Percentiles rank a stretch among this genome's conserved stretches.
Conservation (phyloP, 106 monocot genomes). For the Apostasia shenzhenica region DNA sequence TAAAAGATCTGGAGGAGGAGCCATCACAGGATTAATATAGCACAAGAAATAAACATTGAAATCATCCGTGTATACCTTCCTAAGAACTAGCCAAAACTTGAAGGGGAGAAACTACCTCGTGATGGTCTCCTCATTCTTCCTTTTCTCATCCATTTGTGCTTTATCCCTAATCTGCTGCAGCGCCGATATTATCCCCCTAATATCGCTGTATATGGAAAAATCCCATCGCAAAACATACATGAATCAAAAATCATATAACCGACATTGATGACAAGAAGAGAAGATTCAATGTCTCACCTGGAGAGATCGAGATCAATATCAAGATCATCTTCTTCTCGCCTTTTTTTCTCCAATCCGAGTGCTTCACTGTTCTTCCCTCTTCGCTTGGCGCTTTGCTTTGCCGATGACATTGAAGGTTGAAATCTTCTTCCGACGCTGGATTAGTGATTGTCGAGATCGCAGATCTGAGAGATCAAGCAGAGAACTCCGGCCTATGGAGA, state of each 20-base stretch:
- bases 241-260: not conserved
- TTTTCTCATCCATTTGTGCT: conserved; percentile 72
- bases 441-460: not conserved
- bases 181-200: conserved; percentile 65
- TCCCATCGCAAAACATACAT: not conserved
- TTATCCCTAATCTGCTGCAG: conserved; percentile 75
- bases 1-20: not conserved
- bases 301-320: conserved; percentile 56
- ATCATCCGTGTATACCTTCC: not conserved
- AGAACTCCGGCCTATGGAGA: too few relatives aligned
- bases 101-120: conserved; percentile 28
- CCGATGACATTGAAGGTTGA: conserved; percentile 14
- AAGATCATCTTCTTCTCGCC: conserved; percentile 13
- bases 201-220: conserved; percentile 35
- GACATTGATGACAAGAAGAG: not conserved
- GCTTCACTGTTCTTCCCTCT: conserved; percentile 22
- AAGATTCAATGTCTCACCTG: conserved; percentile 15
- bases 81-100: not conserved
- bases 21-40: not conserved
- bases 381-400: conserved; percentile 31
- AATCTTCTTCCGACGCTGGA: not conserved
- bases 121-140: conserved; percentile 69
- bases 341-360: conserved; percentile 35
- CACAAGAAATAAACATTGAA: not conserved
- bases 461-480: not conserved